Base-by-base conservation (phyloP, 805 yeast genomes). In the Saccharomyces jurei region DNA sequence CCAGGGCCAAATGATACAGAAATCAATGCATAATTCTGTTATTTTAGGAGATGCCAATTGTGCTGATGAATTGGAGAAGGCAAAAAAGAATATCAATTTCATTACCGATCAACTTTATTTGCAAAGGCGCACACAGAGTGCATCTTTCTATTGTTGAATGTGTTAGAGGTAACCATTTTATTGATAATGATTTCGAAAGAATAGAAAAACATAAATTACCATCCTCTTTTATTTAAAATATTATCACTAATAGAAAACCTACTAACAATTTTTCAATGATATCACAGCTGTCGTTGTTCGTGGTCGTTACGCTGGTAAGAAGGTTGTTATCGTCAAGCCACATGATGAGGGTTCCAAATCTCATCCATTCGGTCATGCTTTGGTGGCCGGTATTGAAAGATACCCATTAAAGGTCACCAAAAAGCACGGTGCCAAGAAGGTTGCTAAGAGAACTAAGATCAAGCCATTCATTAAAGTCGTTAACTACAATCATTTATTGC, bases 301-400 rank as follows among this genome's bases (percentile, higher is more conserved):
- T 79, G 98, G 98, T 74, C 91, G 97, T 82, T 91, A 83, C 87
- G 98, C 98, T 76, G 98, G 98, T 83, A 91, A 89, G 87, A 91
- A 91, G 86, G 98, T 91, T 68, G 97, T 91, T 76, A 89, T 91
- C 74, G 89, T 91, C 75, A 89, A 87, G 81, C 90, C 96, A 68
- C 92, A 87, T 77, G 97, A 92, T 74, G 97, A 91, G 72, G 98
- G 98, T 75, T 83, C 97, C 81, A 92, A 91, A 82, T 75, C 91
- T 62, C 96, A 91, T 82, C 92, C 94, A 71, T 91, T 90, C 87
- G 95, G 96, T 75, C 97, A 92, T 74, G 98, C 98, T 75, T 83
- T 91, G 70, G 97, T 91, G 72, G 97, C 96, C 68, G 98, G 98
- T 84, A 84, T 92, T 68, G 97, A 92, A 83, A 87, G 96, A 78